These are phyloP conservation scores for Aspergillus vadensis DNA, from an alignment of 2,329 filamentous ascomycete genomes.

Conservation along the genomic window DNA sequence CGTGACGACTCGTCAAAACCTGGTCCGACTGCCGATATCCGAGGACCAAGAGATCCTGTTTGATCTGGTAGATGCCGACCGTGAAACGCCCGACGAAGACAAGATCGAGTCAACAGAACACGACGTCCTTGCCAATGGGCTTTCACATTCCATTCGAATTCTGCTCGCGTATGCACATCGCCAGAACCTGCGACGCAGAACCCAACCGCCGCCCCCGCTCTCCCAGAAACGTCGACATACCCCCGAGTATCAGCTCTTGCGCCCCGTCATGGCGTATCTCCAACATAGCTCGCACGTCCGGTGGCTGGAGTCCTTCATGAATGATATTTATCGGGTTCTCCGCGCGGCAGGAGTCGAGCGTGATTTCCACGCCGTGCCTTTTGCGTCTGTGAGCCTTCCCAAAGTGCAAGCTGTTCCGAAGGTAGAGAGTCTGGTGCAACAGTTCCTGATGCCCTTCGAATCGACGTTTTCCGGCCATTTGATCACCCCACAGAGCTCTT, in stretches of 20 bases:
- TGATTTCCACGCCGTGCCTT: slow-evolving; percentile 29
- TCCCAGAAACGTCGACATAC: slow-evolving; percentile 52
- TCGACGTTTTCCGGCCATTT: slow-evolving; percentile 45
- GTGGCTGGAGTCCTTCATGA: slow-evolving; percentile 37
- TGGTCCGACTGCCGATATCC: slow-evolving; percentile 59
- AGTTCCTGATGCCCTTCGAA: slow-evolving; percentile 48
- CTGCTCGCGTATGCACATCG: slow-evolving; percentile 78
- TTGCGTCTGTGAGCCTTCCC: slow-evolving; percentile 27
- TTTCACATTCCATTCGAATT: slow-evolving; percentile 70
- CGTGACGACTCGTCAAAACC: slow-evolving; percentile 64
- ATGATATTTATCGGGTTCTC: slow-evolving; percentile 34
- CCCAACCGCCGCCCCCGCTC: slow-evolving; percentile 62
- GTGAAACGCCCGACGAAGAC: slow-evolving; percentile 33
- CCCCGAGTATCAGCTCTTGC: slow-evolving; percentile 59
- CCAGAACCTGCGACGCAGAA: slow-evolving; percentile 67
- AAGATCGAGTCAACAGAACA: slow-evolving; percentile 26
- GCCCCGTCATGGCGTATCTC: slow-evolving; percentile 58
- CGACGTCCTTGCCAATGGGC: slow-evolving; percentile 61
- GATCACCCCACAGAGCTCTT: slow-evolving; percentile 34
- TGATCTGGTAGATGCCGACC: slow-evolving; percentile 65
- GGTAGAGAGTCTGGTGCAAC: slow-evolving; percentile 46
- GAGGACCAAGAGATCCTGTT: slow-evolving; percentile 62
- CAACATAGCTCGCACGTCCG: slow-evolving; percentile 49
- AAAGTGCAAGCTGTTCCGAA: slow-evolving; percentile 17
- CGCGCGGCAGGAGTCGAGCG: slow-evolving; percentile 35